Base-by-base conservation (phyloP, 2,329 filamentous ascomycete species). In the Colletotrichum spinosum region DNA sequence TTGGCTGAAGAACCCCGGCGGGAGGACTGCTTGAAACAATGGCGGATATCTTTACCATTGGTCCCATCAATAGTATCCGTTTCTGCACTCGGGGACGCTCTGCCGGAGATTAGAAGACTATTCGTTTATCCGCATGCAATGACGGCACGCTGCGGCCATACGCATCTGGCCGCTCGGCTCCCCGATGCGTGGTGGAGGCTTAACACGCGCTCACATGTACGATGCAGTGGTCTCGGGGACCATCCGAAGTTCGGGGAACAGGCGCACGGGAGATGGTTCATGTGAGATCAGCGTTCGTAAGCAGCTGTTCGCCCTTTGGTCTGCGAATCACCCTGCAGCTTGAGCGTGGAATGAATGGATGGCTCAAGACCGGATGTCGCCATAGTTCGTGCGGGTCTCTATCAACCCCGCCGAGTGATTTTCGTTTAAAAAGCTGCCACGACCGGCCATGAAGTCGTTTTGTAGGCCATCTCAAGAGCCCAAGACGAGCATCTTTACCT, bases 341-440 rank as follows among this genome's bases (percentile, higher is more conserved):
- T 42, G 15, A 8, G 48, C 12, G 41, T 42, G 15, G 17, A 13
- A 44, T 33, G 17, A 13, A 44, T 33, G 37, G 13, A 33, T 25
- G 25, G 11, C 12, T 34, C n/a, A 15, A 54, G 25, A 8, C 33
- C 35, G 46, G 48, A 67, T 67, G 64, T 67, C 64, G 59, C 64
- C 55, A 67, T 65, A 41, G 52, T 45, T 38, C 34, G 52, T 49
- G 44, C 60, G 38, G 55, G 50, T 44, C 51, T n/a, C 17, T 25
- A 25, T 41, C 17, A 52, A 60, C 57, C 62, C 62, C 57, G 46
- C 62, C 25, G 11, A 52, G 15, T 11, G 35, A 17, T 44, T n/a
- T 17, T 13, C 34, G 45, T 44, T 51, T 38, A 60, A 60, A 25
- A 4, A 46, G 33, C 56, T 38, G 39, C 33, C 13, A 9, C 39